Evolutionary conservation across 306 rosid genomes (phyloP).

Genomic region (Cicer chorassanicum): DNA sequence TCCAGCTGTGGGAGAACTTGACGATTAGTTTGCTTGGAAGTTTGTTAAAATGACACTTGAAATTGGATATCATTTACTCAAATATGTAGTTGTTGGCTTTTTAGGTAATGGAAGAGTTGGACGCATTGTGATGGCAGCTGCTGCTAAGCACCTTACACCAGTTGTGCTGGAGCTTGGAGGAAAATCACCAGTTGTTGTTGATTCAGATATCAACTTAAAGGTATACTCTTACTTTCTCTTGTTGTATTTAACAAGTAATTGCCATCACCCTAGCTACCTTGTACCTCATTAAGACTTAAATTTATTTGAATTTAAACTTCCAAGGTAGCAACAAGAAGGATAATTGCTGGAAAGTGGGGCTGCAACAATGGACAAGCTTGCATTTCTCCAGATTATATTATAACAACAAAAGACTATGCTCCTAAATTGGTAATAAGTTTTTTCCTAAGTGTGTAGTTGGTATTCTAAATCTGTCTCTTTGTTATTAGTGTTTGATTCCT

Average conservation of each 20-base stretch:
- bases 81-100: conserved; percentile 19
- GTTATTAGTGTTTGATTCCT: conserved; percentile 41
- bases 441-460: conserved; percentile 25
- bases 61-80: conserved; percentile 12
- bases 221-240: conserved; percentile 45
- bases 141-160: conserved; percentile 97
- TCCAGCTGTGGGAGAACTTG: not conserved
- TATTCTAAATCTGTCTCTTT: conserved; percentile 33
- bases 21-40: not conserved
- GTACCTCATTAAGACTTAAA: conserved; percentile 36
- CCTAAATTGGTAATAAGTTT: conserved; percentile 74
- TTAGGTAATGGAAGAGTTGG: conserved; percentile 83
- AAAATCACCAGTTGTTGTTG: conserved; percentile 88
- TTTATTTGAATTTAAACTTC: conserved; percentile 40
- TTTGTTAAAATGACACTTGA: conserved; percentile 9
- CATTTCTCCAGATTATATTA: conserved; percentile 78
- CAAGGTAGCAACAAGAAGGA: conserved; percentile 81
- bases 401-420: conserved; percentile 84
- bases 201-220: conserved; percentile 68
- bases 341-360: conserved; percentile 94
- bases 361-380: conserved; percentile 97
- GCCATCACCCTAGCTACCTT: conserved; percentile 11
- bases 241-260: conserved; percentile 15
- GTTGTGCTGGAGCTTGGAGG: conserved; percentile 98
- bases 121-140: conserved; percentile 93